Evolutionary conservation across 345 rosid genomes (phyloP).

Genomic region (Arabis alpina): DNA sequence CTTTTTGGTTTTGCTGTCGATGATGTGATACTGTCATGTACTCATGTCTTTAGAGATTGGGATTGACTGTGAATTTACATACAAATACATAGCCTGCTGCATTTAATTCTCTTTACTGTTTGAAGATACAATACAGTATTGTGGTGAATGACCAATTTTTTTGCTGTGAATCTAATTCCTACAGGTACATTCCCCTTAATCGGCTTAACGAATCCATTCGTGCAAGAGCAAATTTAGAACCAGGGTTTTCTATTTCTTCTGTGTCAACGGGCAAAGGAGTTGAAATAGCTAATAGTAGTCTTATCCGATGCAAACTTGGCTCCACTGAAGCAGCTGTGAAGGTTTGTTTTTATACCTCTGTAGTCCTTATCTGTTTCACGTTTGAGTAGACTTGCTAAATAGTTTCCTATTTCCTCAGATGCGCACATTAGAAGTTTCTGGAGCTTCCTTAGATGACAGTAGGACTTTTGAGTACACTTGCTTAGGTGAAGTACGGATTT

Average conservation of each 20-base stretch:
- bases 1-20: background rate
- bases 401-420: slow-evolving; percentile 50
- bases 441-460: slow-evolving; percentile 59
- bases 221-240: slow-evolving; percentile 43
- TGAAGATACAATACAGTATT: slow-evolving; percentile 1
- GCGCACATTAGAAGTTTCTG: slow-evolving; percentile 62
- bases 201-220: slow-evolving; percentile 50
- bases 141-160: slow-evolving; percentile 9
- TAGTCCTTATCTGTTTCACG: slow-evolving; percentile 12
- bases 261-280: slow-evolving; percentile 57
- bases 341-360: slow-evolving; percentile 47
- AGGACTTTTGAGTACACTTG: slow-evolving; percentile 82
- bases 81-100: slow-evolving; percentile 3
- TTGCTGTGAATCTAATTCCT: slow-evolving; percentile 38
- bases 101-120: background rate
- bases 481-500: slow-evolving; percentile 85
- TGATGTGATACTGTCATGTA: slow-evolving; percentile 5
- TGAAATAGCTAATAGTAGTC: slow-evolving; percentile 62
- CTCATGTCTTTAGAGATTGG: background rate
- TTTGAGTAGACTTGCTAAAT: slow-evolving; percentile 15
- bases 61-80: background rate
- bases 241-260: slow-evolving; percentile 64
- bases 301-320: slow-evolving; percentile 68
- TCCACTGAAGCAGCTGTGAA: slow-evolving; percentile 76
- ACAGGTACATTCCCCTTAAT: slow-evolving; percentile 83